Evolutionary conservation across 345 rosid genomes (phyloP).

Genomic region (Ailanthus altissimus): DNA sequence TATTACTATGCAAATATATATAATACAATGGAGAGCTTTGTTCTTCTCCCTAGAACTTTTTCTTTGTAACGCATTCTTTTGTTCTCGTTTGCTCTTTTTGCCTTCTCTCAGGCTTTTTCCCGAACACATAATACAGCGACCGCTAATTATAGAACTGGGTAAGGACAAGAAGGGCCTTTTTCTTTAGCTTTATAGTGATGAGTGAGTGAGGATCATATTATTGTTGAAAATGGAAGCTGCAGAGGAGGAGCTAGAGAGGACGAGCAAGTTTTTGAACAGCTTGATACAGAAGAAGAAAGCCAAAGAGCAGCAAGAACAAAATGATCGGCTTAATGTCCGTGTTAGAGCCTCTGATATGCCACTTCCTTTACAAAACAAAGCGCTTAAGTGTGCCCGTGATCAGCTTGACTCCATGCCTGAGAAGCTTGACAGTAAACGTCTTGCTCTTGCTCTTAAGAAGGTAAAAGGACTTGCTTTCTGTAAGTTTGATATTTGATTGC

Average conservation of each 20-base stretch:
- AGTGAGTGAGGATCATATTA: conserved; percentile 17
- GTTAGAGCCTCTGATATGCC: conserved; percentile 95
- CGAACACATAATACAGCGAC: conserved; percentile 30
- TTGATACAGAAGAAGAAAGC: conserved; percentile 94
- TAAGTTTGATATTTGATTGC: neutral
- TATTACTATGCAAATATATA: neutral
- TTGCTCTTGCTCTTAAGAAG: conserved; percentile 94
- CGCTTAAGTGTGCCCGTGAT: conserved; percentile 77
- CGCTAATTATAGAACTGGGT: conserved; percentile 13
- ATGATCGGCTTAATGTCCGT: conserved; percentile 55
- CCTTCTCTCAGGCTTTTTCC: conserved; percentile 29
- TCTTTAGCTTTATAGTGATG: conserved; percentile 29
- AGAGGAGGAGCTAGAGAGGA: conserved; percentile 88
- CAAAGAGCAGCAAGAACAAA: conserved; percentile 57
- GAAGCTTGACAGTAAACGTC: conserved; percentile 83
- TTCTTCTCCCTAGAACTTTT: neutral
- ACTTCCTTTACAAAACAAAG: conserved; percentile 57
- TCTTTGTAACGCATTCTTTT: neutral
- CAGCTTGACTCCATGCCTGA: conserved; percentile 73
- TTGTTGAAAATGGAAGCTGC: conserved; percentile 66
- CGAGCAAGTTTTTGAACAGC: conserved; percentile 84
- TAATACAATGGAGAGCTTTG: conserved; percentile 2
- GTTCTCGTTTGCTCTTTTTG: neutral
- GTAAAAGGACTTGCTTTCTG: conserved; percentile 24
- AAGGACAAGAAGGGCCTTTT: conserved; percentile 4